Evolutionary conservation across 345 rosid genomes (phyloP).

Genomic region (Eucalyptus lansdowneana): DNA sequence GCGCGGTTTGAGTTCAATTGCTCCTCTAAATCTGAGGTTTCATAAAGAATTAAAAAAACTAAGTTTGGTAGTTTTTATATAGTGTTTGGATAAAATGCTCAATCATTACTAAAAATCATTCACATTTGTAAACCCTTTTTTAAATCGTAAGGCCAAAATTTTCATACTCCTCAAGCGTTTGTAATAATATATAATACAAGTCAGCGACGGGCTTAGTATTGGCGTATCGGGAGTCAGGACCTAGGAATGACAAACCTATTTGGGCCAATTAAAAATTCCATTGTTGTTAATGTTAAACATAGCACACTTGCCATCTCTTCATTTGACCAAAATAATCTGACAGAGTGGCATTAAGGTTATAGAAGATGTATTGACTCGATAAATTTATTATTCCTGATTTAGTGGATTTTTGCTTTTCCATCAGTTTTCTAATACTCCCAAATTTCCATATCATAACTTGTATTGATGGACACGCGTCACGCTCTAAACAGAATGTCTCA

Average conservation of each 20-base stretch:
- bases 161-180: neutral
- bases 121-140: neutral
- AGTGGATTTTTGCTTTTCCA: neutral
- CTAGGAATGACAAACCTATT: neutral
- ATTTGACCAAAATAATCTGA: fast-evolving
- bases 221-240: fast-evolving
- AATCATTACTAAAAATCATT: neutral
- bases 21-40: neutral
- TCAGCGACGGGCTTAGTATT: fast-evolving
- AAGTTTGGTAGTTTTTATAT: neutral
- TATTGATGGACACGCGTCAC: neutral
- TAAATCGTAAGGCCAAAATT: neutral
- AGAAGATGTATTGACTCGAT: too few relatives aligned
- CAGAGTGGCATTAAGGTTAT: too few relatives aligned
- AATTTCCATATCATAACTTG: neutral
- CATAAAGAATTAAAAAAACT: neutral
- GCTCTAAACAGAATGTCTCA: neutral
- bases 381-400: too few relatives aligned
- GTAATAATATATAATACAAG: neutral
- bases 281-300: neutral
- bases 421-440: neutral
- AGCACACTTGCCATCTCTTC: neutral
- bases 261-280: neutral
- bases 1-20: fast-evolving
- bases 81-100: neutral